These are phyloP conservation scores for Saccharomyces jurei DNA, from an alignment of 805 yeast genomes.

Conservation along the genomic window DNA sequence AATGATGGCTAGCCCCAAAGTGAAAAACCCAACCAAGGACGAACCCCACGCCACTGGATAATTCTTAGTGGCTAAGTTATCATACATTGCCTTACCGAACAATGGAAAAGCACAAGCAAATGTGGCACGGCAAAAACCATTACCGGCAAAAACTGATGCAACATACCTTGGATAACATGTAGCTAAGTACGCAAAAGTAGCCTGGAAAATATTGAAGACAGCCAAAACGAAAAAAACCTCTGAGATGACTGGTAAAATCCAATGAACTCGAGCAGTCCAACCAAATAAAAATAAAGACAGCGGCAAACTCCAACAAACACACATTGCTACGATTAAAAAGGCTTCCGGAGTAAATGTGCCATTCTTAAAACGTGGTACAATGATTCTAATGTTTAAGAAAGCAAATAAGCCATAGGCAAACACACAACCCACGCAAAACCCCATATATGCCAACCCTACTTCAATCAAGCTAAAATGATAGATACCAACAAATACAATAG, in stretches of 20 bases:
- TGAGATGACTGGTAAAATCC: slow-evolving; percentile 44
- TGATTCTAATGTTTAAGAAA: slow-evolving; percentile 20
- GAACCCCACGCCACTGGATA: slow-evolving; percentile 59
- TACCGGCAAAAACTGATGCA: slow-evolving; percentile 56
- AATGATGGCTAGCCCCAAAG: slow-evolving; percentile 37
- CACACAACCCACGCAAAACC: slow-evolving; percentile 39
- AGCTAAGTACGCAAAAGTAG: slow-evolving; percentile 42
- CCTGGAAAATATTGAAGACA: slow-evolving; percentile 43
- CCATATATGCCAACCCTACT: slow-evolving; percentile 40
- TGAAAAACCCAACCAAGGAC: slow-evolving; percentile 40
- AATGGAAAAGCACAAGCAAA: slow-evolving; percentile 58
- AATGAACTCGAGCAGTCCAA: slow-evolving; percentile 43
- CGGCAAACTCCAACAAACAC: slow-evolving; percentile 38
- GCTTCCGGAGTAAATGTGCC: slow-evolving; percentile 35
- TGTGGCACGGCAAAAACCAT: slow-evolving; percentile 41
- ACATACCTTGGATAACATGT: slow-evolving; percentile 41
- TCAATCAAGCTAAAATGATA: slow-evolving; percentile 43
- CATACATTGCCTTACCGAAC: slow-evolving; percentile 54
- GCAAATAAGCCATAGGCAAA: slow-evolving; percentile 32
- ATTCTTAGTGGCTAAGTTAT: slow-evolving; percentile 38
- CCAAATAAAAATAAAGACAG: slow-evolving; percentile 41
- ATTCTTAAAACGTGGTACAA: slow-evolving; percentile 23
- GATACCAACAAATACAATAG: slow-evolving; percentile 41
- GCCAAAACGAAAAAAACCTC: slow-evolving; percentile 34
- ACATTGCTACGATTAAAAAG: slow-evolving; percentile 35